These are phyloP conservation scores for Naematelia aurantialba DNA, from an alignment of 768 basidiomycete species.

Conservation along the genomic window DNA sequence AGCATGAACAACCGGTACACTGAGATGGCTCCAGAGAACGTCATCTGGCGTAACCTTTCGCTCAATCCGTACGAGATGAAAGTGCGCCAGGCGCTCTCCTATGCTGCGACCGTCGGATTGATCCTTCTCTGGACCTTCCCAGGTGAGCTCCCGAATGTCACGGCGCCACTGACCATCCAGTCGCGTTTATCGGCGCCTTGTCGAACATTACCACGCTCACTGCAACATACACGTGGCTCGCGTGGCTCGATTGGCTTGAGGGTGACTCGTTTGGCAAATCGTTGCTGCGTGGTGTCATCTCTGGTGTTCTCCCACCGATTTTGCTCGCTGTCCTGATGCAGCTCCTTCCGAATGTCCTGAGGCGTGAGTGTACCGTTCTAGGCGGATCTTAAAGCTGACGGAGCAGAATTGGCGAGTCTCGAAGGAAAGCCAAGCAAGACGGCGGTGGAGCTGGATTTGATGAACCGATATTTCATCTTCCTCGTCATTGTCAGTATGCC, in stretches of 20 bases:
- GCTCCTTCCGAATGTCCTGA: constrained; percentile 76
- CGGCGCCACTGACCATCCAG: constrained; percentile 43
- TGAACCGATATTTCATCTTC: constrained; percentile 89
- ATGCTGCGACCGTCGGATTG: constrained; percentile 69
- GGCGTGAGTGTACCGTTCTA: constrained; percentile 54
- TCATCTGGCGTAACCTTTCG: constrained; percentile 85
- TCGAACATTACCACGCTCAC: constrained; percentile 70
- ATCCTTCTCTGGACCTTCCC: constrained; percentile 88
- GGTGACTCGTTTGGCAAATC: constrained; percentile 22
- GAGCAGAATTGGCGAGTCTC: constrained; percentile 65
- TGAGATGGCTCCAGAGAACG: constrained; percentile 80
- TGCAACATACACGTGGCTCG: constrained; percentile 66
- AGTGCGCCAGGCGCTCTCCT: constrained; percentile 64
- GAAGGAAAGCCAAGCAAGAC: constrained; percentile 86
- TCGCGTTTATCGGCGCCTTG: constrained; percentile 77
- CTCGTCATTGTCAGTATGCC: constrained; percentile 72
- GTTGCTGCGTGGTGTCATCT: constrained; percentile 71
- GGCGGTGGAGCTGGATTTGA: constrained; percentile 79
- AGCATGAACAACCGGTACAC: constrained; percentile 69
- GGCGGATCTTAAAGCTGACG: not conserved
- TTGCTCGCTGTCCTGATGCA: constrained; percentile 86
- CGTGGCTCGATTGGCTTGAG: constrained; percentile 70
- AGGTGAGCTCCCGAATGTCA: constrained; percentile 53
- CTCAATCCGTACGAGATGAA: constrained; percentile 85
- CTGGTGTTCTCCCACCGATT: constrained; percentile 83